Base-by-base conservation (phyloP, 441 rosid species). In the Theobroma grandiflorum region DNA sequence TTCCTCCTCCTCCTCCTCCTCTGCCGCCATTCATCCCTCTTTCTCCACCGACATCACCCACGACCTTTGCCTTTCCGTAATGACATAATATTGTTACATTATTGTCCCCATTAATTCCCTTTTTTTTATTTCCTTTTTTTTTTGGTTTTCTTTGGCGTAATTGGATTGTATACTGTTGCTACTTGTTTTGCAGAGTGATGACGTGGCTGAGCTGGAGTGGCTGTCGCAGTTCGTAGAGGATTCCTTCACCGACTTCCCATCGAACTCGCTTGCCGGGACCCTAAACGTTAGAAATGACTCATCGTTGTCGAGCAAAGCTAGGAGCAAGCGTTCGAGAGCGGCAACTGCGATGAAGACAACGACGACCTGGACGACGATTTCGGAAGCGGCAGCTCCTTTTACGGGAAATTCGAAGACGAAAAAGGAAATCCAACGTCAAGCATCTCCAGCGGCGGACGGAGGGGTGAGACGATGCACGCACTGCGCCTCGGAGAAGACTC, bases 401-500 rank as follows among this genome's bases (percentile, higher is more conserved):
- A 20, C 65, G 3, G 84, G 73, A 2, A 83, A 69, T n/a, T 15
- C 68, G 69, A 86, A 80, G 79, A 72, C 75, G 14, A 75, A 79
- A 42, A 84, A 83, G 64, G 86, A 82, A n/a, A 68, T 47, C 6
- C 81, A 7, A 31, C 76, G 72, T 66, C 79, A 33, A 35, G 43
- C 68, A 72, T 74, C 83, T 8, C 79, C 74, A 22, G 38, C 35
- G 83, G 79, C 81, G n/a, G 94, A 84, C 3, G 90, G 87, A 65
- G 86, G 78, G 11, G 74, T 82, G 63, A 82, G 94, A 72, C 82
- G 89, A 71, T 91, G 92, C 81, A 75, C 90, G 14, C 94, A 91
- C 81, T 91, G 94, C 81, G 86, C 89, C 0, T 88, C 92, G 37
- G 90, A 88, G 87, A 91, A 84, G 79, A 91, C 94, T 18, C 94